These are phyloP conservation scores for Skeletonema menzelii DNA, from an alignment of 108 stramenopile species.

Conservation along the genomic window DNA sequence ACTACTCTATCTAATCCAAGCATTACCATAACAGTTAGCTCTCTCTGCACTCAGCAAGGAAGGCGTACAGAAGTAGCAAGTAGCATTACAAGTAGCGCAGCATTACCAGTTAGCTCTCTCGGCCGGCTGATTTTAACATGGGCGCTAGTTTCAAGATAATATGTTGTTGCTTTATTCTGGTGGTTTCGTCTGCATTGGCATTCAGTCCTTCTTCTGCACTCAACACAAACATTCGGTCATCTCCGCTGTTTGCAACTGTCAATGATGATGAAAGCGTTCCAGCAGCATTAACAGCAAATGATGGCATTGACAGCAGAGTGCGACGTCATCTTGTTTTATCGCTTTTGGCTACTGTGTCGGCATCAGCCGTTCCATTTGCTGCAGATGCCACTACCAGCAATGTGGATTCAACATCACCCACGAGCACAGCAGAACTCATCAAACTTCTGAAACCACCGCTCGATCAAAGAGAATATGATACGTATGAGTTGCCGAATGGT, in stretches of 20 bases:
- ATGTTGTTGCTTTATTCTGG: not conserved
- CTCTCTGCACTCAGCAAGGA: no score
- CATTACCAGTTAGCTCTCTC: no score
- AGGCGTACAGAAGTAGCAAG: no score
- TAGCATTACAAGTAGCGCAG: no score
- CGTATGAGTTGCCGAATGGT: slow-evolving; percentile 64
- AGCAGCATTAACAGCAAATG: not conserved
- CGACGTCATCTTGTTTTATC: slow-evolving; percentile 59
- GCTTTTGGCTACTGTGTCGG: slow-evolving; percentile 44
- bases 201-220: not conserved
- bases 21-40: no score
- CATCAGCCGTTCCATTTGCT: not conserved
- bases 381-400: slow-evolving; percentile 6
- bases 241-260: not conserved
- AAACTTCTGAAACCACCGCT: slow-evolving; percentile 69
- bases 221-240: not conserved
- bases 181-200: not conserved
- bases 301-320: slow-evolving; percentile 21
- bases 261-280: not conserved
- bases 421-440: not conserved
- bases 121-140: no score
- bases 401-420: not conserved
- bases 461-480: slow-evolving; percentile 66
- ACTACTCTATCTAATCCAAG: no score
- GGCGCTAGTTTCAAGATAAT: not conserved